Conservation (phyloP, 768 basidiomycete species). For the Auricularia heimuer region DNA sequence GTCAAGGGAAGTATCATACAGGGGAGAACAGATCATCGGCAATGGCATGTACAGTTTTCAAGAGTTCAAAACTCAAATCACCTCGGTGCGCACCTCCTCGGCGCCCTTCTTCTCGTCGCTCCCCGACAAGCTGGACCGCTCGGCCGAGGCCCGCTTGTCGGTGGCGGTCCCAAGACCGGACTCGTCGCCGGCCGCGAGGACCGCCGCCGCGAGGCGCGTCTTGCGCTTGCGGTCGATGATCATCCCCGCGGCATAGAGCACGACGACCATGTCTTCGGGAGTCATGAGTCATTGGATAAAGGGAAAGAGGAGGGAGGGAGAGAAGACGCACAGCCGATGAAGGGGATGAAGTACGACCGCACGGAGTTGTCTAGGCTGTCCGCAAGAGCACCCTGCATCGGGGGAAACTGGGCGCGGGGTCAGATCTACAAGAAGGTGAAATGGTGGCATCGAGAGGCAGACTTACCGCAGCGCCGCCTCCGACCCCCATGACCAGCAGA, state of each 20-base stretch:
- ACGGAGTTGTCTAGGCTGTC: not conserved
- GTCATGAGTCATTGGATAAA: not conserved
- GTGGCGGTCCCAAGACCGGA: too few relatives aligned
- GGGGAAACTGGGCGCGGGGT: not conserved
- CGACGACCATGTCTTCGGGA: not conserved
- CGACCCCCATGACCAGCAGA: slow-evolving; percentile 7
- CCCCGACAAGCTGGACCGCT: too few relatives aligned
- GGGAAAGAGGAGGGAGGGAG: not conserved
- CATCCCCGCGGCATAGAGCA: not conserved
- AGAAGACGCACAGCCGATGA: slow-evolving; percentile 1
- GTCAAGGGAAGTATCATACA: too few relatives aligned
- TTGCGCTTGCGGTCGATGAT: not conserved
- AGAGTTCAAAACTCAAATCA: too few relatives aligned
- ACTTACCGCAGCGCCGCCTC: not conserved
- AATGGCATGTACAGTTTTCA: too few relatives aligned
- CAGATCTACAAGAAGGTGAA: not conserved
- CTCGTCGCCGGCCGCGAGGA: not conserved
- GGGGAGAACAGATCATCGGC: too few relatives aligned
- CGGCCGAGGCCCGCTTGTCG: too few relatives aligned
- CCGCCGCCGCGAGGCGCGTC: not conserved
- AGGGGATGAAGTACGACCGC: slow-evolving; percentile 3
- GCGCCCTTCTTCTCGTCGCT: too few relatives aligned
- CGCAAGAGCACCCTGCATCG: slow-evolving; percentile 3
- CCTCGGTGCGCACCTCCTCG: too few relatives aligned
- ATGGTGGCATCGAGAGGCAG: too few relatives aligned